Base-by-base conservation (phyloP, 2,329 filamentous ascomycete species). In the Fusarium nygamai region DNA sequence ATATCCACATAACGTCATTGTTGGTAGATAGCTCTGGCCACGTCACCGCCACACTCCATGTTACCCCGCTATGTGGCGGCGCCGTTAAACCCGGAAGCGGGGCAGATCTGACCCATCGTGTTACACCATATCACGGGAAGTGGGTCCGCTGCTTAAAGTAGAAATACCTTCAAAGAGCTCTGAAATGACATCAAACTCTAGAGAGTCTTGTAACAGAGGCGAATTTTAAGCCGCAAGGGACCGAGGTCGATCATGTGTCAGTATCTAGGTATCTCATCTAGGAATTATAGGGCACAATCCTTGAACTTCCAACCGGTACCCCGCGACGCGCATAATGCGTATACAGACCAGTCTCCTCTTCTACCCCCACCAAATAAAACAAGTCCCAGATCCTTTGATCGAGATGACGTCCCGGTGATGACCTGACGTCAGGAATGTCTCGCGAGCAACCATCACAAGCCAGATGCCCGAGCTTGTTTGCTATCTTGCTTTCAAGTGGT, bases 11-110 rank as follows among this genome's bases (percentile, higher is more conserved):
- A 29, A 56, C 51, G 51, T 56, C 51, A 56, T 29, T 39, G n/a
- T 38, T 41, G 24, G 36, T 27, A 38, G 17, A 38, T 20, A 61
- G 33, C 44, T 54, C 16, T 61, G 48, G n/a, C 27, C 61, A 69
- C 72, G 68, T 74, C 72, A 74, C 68, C 72, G 71, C 71, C 71
- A 73, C 70, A 73, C n/a, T 24, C 16, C 7, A 24, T n/a, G 14
- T 17, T 43, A 41, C 64, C 68, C 72, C 68, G 64, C 72, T 33
- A 47, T 75, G 72, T 74, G 72, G 72, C 72, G 72, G 61, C 48
- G 33, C 8, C 8, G 4, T 39, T n/a, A 38, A 59, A 22, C 33
- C 36, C 24, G 29, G 29, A 36, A 47, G 38, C 17, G 38, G 64
- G 41, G 13, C 36, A 5, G 10, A 33, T 39, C 33, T 36, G 34